Percentiles rank a stretch among this genome's conserved stretches.
phyloP scores from a whole-genome alignment of 2,329 filamentous ascomycete species.

The Cladosporium colombiae region DNA sequence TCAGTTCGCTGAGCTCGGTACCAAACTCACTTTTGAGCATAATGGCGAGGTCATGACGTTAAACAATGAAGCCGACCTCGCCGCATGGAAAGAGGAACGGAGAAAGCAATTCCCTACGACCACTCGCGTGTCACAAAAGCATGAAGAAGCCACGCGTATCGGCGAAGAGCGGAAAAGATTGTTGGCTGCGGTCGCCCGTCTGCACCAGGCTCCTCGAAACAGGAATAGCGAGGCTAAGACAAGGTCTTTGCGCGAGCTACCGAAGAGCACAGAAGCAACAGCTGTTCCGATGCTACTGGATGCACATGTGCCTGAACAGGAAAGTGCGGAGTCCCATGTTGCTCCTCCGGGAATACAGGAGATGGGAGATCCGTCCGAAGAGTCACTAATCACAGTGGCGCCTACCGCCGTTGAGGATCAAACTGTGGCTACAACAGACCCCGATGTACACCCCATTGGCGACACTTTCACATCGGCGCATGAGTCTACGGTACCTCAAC shows the following conservation, averaged over 20 bases:
- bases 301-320: background rate
- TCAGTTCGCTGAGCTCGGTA: slow-evolving; percentile 38
- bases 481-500: background rate
- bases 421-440: background rate
- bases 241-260: slow-evolving; percentile 1
- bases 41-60: slow-evolving; percentile 57
- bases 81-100: slow-evolving; percentile 78
- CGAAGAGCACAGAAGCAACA: background rate
- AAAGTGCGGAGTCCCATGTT: too few relatives aligned
- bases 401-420: background rate
- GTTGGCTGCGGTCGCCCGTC: slow-evolving; percentile 27
- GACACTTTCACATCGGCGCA: background rate
- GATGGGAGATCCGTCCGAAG: background rate
- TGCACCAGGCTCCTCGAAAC: slow-evolving; percentile 13
- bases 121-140: slow-evolving; percentile 63
- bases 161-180: slow-evolving; percentile 38
- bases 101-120: slow-evolving; percentile 78
- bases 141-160: slow-evolving; percentile 32
- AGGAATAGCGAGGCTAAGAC: slow-evolving; percentile 3
- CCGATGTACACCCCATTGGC: too few relatives aligned
- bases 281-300: background rate
- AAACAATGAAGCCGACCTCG: slow-evolving; percentile 65
- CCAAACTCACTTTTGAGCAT: slow-evolving; percentile 52
- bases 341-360: background rate
- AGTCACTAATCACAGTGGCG: background rate